Conservation (phyloP, 306 rosid species). For the Psophocarpus tetragonolobus region DNA sequence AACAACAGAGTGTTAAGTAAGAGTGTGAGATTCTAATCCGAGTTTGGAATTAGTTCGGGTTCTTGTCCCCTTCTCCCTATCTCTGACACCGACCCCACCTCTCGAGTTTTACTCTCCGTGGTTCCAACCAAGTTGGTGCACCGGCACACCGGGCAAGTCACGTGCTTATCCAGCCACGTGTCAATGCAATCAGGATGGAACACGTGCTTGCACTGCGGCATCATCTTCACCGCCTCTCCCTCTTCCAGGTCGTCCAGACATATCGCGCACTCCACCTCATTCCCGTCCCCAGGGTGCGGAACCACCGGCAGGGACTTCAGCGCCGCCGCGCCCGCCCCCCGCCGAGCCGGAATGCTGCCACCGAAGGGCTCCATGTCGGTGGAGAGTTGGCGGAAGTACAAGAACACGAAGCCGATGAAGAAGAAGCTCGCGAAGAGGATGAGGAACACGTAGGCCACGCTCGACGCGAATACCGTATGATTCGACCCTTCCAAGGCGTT, state of each 20-base stretch:
- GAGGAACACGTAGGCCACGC: slow-evolving; percentile 24
- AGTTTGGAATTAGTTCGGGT: background rate
- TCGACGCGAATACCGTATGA: background rate
- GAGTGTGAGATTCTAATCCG: background rate
- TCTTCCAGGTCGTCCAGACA: slow-evolving; percentile 48
- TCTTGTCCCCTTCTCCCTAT: background rate
- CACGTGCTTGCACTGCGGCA: slow-evolving; percentile 58
- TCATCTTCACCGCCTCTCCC: slow-evolving; percentile 41
- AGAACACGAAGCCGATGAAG: slow-evolving; percentile 36
- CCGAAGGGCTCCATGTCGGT: background rate
- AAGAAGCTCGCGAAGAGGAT: slow-evolving; percentile 35
- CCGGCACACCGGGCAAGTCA: slow-evolving; percentile 61
- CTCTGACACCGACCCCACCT: slow-evolving; percentile 3
- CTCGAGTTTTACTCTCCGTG: background rate
- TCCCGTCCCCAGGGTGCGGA: slow-evolving; percentile 10
- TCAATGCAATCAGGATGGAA: slow-evolving; percentile 58
- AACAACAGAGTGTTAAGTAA: background rate
- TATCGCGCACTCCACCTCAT: slow-evolving; percentile 50
- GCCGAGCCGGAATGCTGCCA: background rate
- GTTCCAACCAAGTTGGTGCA: slow-evolving; percentile 18
- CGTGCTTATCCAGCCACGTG: slow-evolving; percentile 54
- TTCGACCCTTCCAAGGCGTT: background rate
- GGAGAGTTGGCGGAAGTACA: slow-evolving; percentile 22
- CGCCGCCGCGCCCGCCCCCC: background rate
- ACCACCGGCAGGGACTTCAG: slow-evolving; percentile 39